A percentile compares a stretch with the other conserved stretches of the same genome.
Conservation (phyloP, 2,329 filamentous ascomycete species). For the Fusarium azukiicola region DNA sequence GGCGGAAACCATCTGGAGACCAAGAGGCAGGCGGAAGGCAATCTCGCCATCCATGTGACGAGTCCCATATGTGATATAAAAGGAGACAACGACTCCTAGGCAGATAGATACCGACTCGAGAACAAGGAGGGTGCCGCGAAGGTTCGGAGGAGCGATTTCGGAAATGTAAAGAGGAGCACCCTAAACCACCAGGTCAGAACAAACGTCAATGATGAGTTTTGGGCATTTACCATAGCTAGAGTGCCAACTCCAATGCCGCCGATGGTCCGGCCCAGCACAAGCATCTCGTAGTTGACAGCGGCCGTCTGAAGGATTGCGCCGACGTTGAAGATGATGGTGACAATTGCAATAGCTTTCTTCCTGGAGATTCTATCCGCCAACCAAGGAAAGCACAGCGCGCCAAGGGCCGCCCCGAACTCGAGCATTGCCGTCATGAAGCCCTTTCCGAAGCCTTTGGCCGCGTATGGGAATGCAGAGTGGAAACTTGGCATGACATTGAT, state of each 20-base stretch:
- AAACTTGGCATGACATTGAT: constrained; percentile 69
- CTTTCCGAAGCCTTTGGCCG: constrained; percentile 22
- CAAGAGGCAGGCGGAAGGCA: constrained; percentile 61
- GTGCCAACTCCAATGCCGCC: neutral
- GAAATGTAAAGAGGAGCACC: constrained; percentile 11
- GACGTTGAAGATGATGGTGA: neutral
- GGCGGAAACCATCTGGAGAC: constrained; percentile 73
- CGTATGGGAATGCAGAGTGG: constrained; percentile 59
- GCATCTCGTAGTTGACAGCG: constrained; percentile 15
- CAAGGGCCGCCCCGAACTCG: neutral
- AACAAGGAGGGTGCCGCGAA: neutral
- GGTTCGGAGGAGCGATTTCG: neutral
- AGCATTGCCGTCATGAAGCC: constrained; percentile 7
- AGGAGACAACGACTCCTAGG: neutral
- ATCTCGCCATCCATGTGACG: constrained; percentile 38
- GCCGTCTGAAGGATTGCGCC: neutral
- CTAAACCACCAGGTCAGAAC: neutral
- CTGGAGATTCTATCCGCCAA: neutral
- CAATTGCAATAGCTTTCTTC: neutral
- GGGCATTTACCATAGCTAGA: neutral
- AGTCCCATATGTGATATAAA: constrained; percentile 9
- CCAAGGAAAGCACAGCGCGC: neutral
- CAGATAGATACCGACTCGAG: constrained; percentile 7
- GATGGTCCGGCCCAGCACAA: neutral
- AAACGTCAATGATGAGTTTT: neutral